Evolutionary conservation across 495 filamentous ascomycete genomes (phyloP).

Genomic region (Massariosphaeria phaeospora): DNA sequence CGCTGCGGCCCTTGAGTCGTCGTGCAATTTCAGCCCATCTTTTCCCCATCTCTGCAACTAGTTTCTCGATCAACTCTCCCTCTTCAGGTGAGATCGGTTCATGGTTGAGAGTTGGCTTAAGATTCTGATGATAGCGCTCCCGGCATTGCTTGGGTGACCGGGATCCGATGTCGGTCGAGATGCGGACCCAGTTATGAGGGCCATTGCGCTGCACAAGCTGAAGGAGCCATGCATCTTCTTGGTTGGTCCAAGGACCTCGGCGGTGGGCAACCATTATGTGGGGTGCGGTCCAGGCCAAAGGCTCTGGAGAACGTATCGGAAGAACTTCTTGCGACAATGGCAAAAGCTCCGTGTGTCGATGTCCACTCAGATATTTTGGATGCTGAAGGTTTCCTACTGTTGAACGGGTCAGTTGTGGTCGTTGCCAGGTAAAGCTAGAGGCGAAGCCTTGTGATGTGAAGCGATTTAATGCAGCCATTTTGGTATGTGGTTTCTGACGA

Average conservation of each 20-base stretch:
- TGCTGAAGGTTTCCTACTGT: no score
- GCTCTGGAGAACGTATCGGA: no score
- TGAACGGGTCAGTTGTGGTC: no score
- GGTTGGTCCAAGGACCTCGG: conserved; percentile 83
- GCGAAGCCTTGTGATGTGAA: no score
- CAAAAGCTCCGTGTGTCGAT: no score
- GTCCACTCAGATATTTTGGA: no score
- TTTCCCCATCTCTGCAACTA: conserved; percentile 80
- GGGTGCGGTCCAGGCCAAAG: no score
- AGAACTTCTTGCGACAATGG: no score
- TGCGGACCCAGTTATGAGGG: conserved; percentile 87
- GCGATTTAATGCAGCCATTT: no score
- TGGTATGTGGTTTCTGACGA: no score
- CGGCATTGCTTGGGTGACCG: conserved; percentile 93
- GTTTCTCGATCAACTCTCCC: conserved; percentile 70
- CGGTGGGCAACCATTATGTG: conserved; percentile 49
- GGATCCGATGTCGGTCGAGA: conserved; percentile 68
- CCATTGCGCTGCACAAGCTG: conserved; percentile 71
- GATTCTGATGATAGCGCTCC: conserved; percentile 91
- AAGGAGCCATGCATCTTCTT: conserved; percentile 70
- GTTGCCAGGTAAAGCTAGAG: no score
- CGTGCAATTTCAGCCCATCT: conserved; percentile 95
- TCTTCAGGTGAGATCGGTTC: conserved; percentile 90
- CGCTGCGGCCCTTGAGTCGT: conserved; percentile 77
- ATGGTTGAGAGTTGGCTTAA: conserved; percentile 86